Percentiles rank a stretch among this genome's conserved stretches.
Evolutionary conservation across 805 yeast species (phyloP).

Genomic region (Lipomyces chichibuensis): DNA sequence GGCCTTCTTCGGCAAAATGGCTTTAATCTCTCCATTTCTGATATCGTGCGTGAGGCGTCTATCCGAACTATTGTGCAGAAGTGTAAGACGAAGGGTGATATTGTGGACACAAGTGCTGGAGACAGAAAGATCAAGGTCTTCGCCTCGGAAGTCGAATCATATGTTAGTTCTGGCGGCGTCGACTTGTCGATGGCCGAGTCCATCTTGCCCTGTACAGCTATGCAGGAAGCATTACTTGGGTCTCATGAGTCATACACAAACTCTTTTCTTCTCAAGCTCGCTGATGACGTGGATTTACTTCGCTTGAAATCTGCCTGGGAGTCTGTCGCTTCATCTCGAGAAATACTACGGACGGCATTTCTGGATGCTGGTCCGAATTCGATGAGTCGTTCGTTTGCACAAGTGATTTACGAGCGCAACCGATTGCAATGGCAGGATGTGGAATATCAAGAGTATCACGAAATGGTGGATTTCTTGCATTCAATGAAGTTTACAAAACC

Average conservation of each 20-base stretch:
- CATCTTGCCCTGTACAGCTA: conserved; percentile 30
- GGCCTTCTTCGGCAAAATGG: conserved; percentile 12
- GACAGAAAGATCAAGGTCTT: neutral
- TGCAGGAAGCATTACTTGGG: conserved; percentile 32
- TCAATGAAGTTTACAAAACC: neutral
- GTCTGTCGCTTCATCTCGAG: conserved; percentile 4
- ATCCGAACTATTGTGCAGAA: conserved; percentile 9
- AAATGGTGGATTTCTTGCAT: neutral
- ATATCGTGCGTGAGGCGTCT: conserved; percentile 15
- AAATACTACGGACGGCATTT: conserved; percentile 34
- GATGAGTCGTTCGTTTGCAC: conserved; percentile 24
- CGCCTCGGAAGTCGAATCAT: conserved; percentile 5
- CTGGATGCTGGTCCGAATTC: conserved; percentile 16
- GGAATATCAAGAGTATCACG: neutral
- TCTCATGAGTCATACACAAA: conserved; percentile 22
- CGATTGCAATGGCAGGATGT: neutral
- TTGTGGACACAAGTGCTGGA: neutral
- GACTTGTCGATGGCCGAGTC: neutral
- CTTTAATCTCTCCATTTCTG: conserved; percentile 10
- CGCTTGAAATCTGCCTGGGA: conserved; percentile 16
- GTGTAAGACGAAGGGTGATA: neutral
- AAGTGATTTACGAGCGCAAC: conserved; percentile 11
- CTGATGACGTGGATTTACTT: conserved; percentile 6
- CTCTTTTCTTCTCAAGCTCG: conserved; percentile 21
- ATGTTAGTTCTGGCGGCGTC: conserved; percentile 1